phyloP scores from a whole-genome alignment of 2,329 filamentous ascomycete species.

The Cryphonectria japonica region DNA sequence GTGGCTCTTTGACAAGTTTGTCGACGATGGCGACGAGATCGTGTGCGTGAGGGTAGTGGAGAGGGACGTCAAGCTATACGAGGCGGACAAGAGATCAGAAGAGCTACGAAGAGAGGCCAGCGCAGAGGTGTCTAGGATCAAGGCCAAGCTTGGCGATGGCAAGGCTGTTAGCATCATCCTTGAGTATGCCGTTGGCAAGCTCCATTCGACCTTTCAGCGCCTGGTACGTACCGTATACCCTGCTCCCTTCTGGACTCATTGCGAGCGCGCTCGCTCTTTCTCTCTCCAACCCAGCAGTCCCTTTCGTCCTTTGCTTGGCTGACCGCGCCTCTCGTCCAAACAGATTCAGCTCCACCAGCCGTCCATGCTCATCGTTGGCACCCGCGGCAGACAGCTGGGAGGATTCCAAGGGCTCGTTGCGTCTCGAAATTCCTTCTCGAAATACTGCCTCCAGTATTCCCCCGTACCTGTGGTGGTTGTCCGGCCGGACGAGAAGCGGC shows the following conservation, averaged over 20 bases:
- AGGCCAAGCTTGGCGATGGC: slow-evolving; percentile 76
- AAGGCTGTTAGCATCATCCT: slow-evolving; percentile 84
- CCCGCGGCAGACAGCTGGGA: slow-evolving; percentile 79
- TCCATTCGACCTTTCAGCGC: slow-evolving; percentile 87
- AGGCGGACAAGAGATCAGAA: slow-evolving; percentile 51
- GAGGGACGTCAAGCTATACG: slow-evolving; percentile 71
- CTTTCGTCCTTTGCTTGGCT: slow-evolving; percentile 8
- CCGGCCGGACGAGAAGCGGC: slow-evolving; percentile 81
- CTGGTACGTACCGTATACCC: slow-evolving; percentile 62
- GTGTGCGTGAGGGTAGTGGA: slow-evolving; percentile 89
- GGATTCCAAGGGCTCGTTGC: slow-evolving; percentile 86
- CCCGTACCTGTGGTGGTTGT: slow-evolving; percentile 93
- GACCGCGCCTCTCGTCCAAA: background rate
- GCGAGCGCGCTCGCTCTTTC: background rate
- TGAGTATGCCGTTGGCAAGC: slow-evolving; percentile 86
- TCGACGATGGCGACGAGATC: slow-evolving; percentile 92
- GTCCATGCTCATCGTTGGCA: slow-evolving; percentile 88
- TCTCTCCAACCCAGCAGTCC: background rate
- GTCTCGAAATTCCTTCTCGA: slow-evolving; percentile 79
- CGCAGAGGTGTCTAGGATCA: slow-evolving; percentile 73
- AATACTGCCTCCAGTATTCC: slow-evolving; percentile 92
- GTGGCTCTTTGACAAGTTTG: slow-evolving; percentile 89
- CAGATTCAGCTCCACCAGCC: slow-evolving; percentile 92
- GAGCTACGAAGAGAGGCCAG: slow-evolving; percentile 78
- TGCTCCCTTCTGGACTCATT: no score